Evolutionary conservation across 176 grass and related monocot species (phyloP), one percentile per base, ranked within the genome.

Genomic region (Tillandsia fasciculata): DNA sequence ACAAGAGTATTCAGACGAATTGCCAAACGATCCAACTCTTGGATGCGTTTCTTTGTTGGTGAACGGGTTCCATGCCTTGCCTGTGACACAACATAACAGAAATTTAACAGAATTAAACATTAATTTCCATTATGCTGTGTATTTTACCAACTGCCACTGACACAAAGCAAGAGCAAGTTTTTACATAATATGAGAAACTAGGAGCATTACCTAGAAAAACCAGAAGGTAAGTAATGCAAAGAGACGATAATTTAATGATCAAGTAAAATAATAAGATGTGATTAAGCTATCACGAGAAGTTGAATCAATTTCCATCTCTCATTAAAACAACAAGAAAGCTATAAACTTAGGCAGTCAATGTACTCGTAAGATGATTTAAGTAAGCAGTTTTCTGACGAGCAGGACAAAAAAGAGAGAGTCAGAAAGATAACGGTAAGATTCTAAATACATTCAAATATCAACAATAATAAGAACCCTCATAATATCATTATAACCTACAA

Each of bases 11-110:
- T 50, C 77, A 97, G 65, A 48, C 82, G 79, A 27, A 64, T 51
- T 3, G 83, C 65, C 69, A 97, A 73, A 67, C 71, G 81, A 68
- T 97, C 89, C 68, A 97, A 66, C 72, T 97, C 93, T 75, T 87
- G 90, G 69, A 92, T 90, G 50, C 93, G 74, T 72, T 87, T 97
- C 42, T 87, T 90, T 49, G 89, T 97, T 53, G 93, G 93, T 15
- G 88, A 66, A 5, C 93, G 93, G 29, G 93, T 87, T 26, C 93
- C 93, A 81, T 92, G 93, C 61, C 93, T 92, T 79, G 93, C 83
- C 93, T 97, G 66, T 24, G 2, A 26, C 64, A 73, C 8, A 79
- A 11, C 33, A 42, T 42, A 42, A 42, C 4, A 42, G 49, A 53
- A 56, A 50, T 67, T 52, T 56, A 69, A 54, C 28, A 65, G 28